A percentile compares a stretch with the other conserved stretches of the same genome.
Conservation (phyloP, 2,329 filamentous ascomycete genomes). For the Stachybotrys chlorohalonatus region DNA sequence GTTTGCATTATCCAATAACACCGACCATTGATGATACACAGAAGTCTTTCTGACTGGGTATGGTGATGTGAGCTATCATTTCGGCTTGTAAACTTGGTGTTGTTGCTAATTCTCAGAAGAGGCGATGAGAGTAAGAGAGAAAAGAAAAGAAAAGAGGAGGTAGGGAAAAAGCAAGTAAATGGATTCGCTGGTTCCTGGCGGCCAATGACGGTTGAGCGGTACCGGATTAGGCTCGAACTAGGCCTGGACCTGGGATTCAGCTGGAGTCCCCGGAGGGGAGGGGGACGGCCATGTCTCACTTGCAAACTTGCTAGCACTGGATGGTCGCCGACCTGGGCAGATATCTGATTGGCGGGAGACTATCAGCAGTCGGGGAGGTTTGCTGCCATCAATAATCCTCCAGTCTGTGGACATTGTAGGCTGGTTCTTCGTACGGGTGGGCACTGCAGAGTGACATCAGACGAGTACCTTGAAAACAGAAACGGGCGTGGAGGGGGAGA, state of each 20-base stretch:
- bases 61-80: no score
- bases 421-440: constrained; percentile 15
- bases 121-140: no score
- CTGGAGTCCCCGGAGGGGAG: neutral
- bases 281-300: neutral
- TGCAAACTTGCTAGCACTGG: neutral
- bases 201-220: neutral
- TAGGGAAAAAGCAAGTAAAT: neutral
- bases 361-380: neutral
- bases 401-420: constrained; percentile 13
- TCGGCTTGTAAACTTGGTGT: no score
- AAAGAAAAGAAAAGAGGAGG: neutral
- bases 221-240: neutral
- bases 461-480: neutral
- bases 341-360: neutral
- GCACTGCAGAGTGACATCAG: constrained; percentile 12
- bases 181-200: neutral
- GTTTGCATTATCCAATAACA: no score
- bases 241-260: neutral
- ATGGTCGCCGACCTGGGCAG: neutral
- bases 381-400: constrained; percentile 11
- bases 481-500: no score
- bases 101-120: no score
- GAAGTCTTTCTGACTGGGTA: no score
- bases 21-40: no score